Conservation (phyloP, 345 rosid genomes). For the Bruguiera gymnorhiza region DNA sequence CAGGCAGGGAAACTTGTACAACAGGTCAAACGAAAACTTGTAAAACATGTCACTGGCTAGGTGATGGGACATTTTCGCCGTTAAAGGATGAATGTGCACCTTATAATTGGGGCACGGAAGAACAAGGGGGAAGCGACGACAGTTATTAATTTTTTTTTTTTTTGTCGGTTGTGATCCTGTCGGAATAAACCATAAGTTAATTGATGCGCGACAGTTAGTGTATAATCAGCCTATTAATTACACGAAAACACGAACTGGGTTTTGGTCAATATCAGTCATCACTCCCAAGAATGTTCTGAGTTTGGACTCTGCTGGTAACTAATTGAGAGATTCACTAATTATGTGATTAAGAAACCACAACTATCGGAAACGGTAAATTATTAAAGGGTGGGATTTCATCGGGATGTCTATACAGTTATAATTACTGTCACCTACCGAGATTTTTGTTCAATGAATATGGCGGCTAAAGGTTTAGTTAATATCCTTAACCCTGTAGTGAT, state of each 20-base stretch:
- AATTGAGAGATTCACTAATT: too few relatives aligned
- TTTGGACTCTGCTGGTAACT: background rate
- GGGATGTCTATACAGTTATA: too few relatives aligned
- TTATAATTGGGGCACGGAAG: background rate
- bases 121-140: slow-evolving; percentile 8
- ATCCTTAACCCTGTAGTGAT: background rate
- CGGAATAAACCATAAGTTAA: slow-evolving; percentile 14
- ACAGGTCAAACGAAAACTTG: background rate
- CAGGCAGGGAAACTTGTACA: background rate
- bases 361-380: too few relatives aligned
- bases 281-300: slow-evolving; percentile 3
- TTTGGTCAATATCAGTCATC: background rate
- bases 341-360: too few relatives aligned
- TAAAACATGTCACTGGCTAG: background rate
- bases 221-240: background rate
- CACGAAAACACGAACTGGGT: too few relatives aligned
- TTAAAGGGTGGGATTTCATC: too few relatives aligned
- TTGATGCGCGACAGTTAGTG: background rate
- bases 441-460: background rate
- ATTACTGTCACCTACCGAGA: background rate
- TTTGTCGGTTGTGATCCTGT: slow-evolving; percentile 18
- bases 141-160: background rate
- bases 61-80: slow-evolving; percentile 21
- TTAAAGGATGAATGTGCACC: background rate
- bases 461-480: background rate